Percentiles rank a stretch among this genome's conserved stretches.
These are phyloP conservation scores for grape (Vitis vinifera) DNA, from an alignment of 164 flowering plant genomes.

Conservation along the genomic window ASM3070453v1 NC_081822.1:11140501-11141000, in stretches of 20 bases:
- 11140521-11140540: background rate
- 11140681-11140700: constrained; percentile 94
- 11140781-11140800: background rate
- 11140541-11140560: background rate
- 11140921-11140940: background rate
- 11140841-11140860: background rate
- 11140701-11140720: background rate
- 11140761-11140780: background rate
- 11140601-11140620: constrained; percentile 95
- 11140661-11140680: constrained; percentile 85
- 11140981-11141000: no score
- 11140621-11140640: constrained; percentile 94
- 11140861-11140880: background rate
- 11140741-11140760: background rate
- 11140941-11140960: background rate
- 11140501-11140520: constrained; percentile 12
- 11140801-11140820: background rate
- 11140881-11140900: background rate
- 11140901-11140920: background rate
- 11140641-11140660: constrained; percentile 94
- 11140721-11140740: background rate
- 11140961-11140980: background rate
- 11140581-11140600: constrained; percentile 94
- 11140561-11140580: constrained; percentile 3
- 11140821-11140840: no score